phyloP scores from a whole-genome alignment of 345 rosid species.

The Murraya koenigii region DNA sequence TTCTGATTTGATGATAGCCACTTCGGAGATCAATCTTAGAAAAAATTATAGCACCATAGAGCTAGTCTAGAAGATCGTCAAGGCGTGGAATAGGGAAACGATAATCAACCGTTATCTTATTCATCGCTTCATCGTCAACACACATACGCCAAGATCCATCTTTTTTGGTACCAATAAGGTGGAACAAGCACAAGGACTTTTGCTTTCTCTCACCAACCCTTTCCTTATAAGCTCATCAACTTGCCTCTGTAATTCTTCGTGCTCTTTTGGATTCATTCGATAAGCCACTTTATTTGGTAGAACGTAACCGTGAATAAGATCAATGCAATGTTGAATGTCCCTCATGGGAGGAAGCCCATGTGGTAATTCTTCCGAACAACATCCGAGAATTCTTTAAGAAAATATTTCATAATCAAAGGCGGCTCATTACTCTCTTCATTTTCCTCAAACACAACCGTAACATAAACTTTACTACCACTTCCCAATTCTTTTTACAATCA shows the following conservation, averaged over 20 bases:
- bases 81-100: background rate
- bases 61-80: background rate
- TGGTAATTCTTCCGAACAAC: background rate
- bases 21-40: background rate
- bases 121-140: background rate
- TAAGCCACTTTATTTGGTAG: background rate
- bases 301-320: background rate
- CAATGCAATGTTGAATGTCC: conserved; percentile 1
- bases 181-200: background rate
- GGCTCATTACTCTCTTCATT: background rate
- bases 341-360: background rate
- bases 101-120: background rate
- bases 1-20: background rate
- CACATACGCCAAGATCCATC: background rate
- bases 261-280: background rate
- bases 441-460: background rate
- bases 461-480: background rate
- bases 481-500: no score
- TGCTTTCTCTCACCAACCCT: background rate
- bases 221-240: background rate
- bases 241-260: background rate
- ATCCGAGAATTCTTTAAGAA: background rate
- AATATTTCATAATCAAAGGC: background rate
- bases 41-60: background rate
- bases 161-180: background rate